A percentile compares a stretch with the other conserved stretches of the same genome.
Conservation (phyloP, 768 basidiomycete species). For the Tylopilus plumbeoviolaceoides region DNA sequence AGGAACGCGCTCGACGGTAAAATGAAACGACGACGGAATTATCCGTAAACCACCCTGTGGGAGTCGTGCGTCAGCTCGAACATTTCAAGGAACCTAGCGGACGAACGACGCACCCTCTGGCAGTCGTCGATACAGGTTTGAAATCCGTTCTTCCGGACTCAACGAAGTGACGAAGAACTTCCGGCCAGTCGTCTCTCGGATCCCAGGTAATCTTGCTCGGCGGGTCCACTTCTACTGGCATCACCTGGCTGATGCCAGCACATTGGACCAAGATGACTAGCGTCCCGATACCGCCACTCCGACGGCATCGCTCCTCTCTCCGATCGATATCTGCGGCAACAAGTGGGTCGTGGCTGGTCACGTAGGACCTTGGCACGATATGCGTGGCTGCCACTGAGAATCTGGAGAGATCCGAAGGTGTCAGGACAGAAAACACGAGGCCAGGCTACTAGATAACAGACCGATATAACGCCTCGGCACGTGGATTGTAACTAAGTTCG, state of each 20-base stretch:
- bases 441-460: conserved; percentile 35
- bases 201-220: conserved; percentile 78
- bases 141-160: conserved; percentile 72
- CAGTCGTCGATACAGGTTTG: conserved; percentile 76
- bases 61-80: conserved; percentile 4
- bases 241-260: conserved; percentile 71
- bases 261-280: conserved; percentile 75
- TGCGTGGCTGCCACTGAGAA: conserved; percentile 68
- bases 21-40: conserved; percentile 5
- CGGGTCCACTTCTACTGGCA: conserved; percentile 84
- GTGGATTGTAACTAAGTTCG: conserved; percentile 56
- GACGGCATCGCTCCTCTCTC: conserved; percentile 75
- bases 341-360: conserved; percentile 62
- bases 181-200: conserved; percentile 65
- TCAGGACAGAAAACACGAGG: conserved; percentile 16
- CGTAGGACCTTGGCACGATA: conserved; percentile 65
- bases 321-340: conserved; percentile 74
- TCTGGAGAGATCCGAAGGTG: conserved; percentile 38
- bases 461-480: conserved; percentile 61
- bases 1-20: conserved; percentile 5
- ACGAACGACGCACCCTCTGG: conserved; percentile 57
- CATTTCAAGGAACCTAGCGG: not conserved
- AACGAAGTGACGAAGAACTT: conserved; percentile 66
- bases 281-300: conserved; percentile 71
- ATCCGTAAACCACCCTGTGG: conserved; percentile 43